phyloP scores from a whole-genome alignment of 140 eudicot species.

The Anethum foeniculum region DNA sequence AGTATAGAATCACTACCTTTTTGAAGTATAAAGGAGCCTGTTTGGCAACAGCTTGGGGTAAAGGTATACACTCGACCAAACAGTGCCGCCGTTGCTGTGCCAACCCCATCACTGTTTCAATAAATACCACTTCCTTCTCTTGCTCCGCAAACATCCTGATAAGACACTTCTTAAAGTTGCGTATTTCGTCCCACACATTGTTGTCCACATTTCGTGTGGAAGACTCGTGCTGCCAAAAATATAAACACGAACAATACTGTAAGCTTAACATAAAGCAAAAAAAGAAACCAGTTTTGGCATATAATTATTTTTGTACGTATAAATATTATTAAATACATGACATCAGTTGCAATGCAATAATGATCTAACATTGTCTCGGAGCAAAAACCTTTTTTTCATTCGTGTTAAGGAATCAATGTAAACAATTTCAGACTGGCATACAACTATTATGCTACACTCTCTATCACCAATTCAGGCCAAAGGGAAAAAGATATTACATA shows the following conservation, averaged over 20 bases:
- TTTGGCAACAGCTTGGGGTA: constrained; percentile 68
- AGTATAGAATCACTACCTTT: constrained; percentile 34
- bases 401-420: not conserved
- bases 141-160: constrained; percentile 92
- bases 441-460: not conserved
- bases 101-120: constrained; percentile 85
- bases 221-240: constrained; percentile 59
- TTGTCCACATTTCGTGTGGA: constrained; percentile 73
- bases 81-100: constrained; percentile 80
- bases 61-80: constrained; percentile 81
- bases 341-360: not conserved
- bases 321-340: not conserved
- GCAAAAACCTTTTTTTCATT: not conserved
- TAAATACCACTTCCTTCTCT: constrained; percentile 64
- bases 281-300: not conserved
- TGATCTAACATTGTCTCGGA: not conserved
- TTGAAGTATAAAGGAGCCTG: constrained; percentile 86
- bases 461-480: not conserved
- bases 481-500: not conserved
- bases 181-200: constrained; percentile 84
- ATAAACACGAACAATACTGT: not conserved
- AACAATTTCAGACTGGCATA: not conserved
- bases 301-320: not conserved
- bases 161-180: constrained; percentile 89
- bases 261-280: not conserved